phyloP scores from a whole-genome alignment of 352 stramenopile genomes.

The Pythium grandisporangium region DNA sequence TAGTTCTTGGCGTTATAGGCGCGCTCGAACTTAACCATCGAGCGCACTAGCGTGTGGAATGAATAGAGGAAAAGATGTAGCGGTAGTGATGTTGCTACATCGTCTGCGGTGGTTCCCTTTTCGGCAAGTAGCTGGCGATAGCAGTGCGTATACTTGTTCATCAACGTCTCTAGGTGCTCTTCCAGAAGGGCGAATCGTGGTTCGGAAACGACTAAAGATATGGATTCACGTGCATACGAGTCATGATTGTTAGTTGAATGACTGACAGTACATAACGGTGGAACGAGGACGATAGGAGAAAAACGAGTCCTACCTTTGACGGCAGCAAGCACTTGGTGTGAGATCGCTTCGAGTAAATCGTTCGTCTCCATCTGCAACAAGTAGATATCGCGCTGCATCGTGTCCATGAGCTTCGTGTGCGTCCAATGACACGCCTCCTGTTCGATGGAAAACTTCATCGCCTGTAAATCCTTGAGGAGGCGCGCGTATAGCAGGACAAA shows the following conservation, averaged over 20 bases:
- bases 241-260: too few species aligned
- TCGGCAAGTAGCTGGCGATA: slow-evolving; percentile 34
- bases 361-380: slow-evolving; percentile 54
- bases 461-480: slow-evolving; percentile 44
- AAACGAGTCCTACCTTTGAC: too few species aligned
- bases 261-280: too few species aligned
- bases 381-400: slow-evolving; percentile 60
- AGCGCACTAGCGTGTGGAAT: slow-evolving; percentile 58
- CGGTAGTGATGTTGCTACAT: slow-evolving; percentile 60
- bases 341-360: slow-evolving; percentile 63
- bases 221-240: too few species aligned
- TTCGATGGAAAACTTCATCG: slow-evolving; percentile 71
- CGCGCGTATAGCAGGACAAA: slow-evolving; percentile 52
- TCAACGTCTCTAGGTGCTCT: slow-evolving; percentile 30
- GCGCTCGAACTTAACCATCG: slow-evolving; percentile 51
- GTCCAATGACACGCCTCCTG: slow-evolving; percentile 51
- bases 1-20: slow-evolving; percentile 73
- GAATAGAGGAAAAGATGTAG: slow-evolving; percentile 79
- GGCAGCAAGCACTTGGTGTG: slow-evolving; percentile 16
- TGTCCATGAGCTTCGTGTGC: slow-evolving; percentile 48
- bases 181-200: too few species aligned
- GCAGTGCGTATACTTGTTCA: slow-evolving; percentile 45
- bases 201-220: too few species aligned
- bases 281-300: too few species aligned
- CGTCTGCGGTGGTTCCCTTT: slow-evolving; percentile 26